Evolutionary conservation across 164 flowering plant species (phyloP).

Genomic region (Dillenia suffruticosa): DNA sequence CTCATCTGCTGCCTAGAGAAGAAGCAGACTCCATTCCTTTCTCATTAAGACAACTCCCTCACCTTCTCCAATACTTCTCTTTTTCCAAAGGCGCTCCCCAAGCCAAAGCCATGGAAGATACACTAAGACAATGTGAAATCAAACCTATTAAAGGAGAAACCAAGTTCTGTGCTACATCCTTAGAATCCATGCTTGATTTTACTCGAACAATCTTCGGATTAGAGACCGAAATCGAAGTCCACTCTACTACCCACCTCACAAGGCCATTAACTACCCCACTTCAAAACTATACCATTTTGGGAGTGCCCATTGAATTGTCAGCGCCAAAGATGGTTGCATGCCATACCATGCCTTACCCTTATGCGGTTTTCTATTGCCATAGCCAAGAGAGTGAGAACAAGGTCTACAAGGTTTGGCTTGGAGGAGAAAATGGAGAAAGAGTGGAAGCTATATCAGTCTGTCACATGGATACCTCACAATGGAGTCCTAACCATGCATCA

Average conservation of each 20-base stretch:
- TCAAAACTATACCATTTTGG: conserved; percentile 39
- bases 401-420: conserved; percentile 27
- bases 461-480: conserved; percentile 48
- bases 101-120: conserved; percentile 25
- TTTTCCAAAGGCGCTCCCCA: conserved; percentile 6
- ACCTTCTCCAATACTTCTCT: conserved; percentile 35
- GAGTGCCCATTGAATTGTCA: conserved; percentile 12
- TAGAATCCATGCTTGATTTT: conserved; percentile 13
- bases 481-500: conserved; percentile 36
- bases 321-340: conserved; percentile 37
- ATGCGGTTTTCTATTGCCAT: conserved; percentile 50
- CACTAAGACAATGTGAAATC: conserved; percentile 29
- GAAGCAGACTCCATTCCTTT: conserved; percentile 39
- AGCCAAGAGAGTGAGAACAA: conserved; percentile 23
- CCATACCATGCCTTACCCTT: conserved; percentile 59
- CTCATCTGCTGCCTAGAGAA: conserved; percentile 21
- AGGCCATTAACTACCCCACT: conserved; percentile 8
- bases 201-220: conserved; percentile 21
- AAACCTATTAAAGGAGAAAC: conserved; percentile 34
- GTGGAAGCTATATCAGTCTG: conserved; percentile 43
- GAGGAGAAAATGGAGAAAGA: conserved; percentile 37
- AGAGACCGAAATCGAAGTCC: conserved; percentile 10
- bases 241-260: conserved; percentile 24
- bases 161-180: conserved; percentile 41
- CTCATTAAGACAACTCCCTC: conserved; percentile 20